Percentiles rank a stretch among this genome's conserved stretches.
Conservation (phyloP, 208 protist species). For the Trypanosoma cruzi region DNA sequence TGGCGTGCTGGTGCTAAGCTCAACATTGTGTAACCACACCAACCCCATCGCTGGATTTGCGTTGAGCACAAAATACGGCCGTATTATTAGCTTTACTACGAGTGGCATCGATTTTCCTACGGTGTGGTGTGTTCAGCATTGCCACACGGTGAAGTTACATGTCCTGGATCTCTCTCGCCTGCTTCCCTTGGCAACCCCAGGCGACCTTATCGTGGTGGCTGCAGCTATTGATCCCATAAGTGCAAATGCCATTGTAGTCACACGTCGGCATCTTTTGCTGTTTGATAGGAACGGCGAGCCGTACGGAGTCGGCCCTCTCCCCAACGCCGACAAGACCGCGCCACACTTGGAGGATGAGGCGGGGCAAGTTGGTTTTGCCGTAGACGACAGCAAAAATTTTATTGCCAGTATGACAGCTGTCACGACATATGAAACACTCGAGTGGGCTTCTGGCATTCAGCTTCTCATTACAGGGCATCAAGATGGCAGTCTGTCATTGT, state of each 20-base stretch:
- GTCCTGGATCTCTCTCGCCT: conserved; percentile 34
- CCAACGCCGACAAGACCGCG: conserved; percentile 17
- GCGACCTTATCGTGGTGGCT: conserved; percentile 44
- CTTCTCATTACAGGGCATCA: conserved; percentile 75
- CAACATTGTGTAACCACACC: conserved; percentile 66
- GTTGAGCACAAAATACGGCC: conserved; percentile 36
- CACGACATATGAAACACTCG: conserved; percentile 58
- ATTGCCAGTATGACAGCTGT: conserved; percentile 51
- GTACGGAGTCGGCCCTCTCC: conserved; percentile 48
- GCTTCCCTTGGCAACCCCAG: conserved; percentile 19
- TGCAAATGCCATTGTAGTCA: conserved; percentile 54
- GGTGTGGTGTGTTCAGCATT: conserved; percentile 79
- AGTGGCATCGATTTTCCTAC: conserved; percentile 55
- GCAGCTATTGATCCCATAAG: conserved; percentile 45
- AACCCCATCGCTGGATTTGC: conserved; percentile 63
- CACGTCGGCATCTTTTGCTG: conserved; percentile 57
- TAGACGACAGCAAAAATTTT: conserved; percentile 11
- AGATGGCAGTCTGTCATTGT: conserved; percentile 79
- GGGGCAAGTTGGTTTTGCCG: conserved; percentile 52
- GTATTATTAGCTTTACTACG: conserved; percentile 67
- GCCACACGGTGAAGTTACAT: conserved; percentile 40
- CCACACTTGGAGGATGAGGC: conserved; percentile 54
- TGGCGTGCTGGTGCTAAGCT: conserved; percentile 35
- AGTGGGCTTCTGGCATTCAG: conserved; percentile 80
- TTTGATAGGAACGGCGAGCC: conserved; percentile 79